A percentile compares a stretch with the other conserved stretches of the same genome.
These are phyloP conservation scores for Alternaria gaisen DNA, from an alignment of 2,329 filamentous ascomycete species.

Conservation along the genomic window DNA sequence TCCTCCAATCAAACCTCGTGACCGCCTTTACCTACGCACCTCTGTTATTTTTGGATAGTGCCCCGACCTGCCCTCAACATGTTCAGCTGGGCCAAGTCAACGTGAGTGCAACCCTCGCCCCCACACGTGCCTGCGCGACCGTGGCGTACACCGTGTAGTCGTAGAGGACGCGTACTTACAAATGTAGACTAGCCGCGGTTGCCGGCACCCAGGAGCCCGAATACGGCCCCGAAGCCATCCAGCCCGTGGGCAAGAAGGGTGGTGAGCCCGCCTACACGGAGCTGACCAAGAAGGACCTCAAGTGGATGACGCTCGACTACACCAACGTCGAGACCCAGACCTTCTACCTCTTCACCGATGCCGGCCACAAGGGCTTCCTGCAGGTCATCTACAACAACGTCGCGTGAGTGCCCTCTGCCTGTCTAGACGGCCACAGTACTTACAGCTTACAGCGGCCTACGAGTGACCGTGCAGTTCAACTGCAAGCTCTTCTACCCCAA, in stretches of 20 bases:
- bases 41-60: constrained; percentile 41
- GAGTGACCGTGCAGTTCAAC: constrained; percentile 92
- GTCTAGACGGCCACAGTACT: constrained; percentile 23
- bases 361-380: constrained; percentile 77
- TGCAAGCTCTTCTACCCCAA: constrained; percentile 87
- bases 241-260: constrained; percentile 82
- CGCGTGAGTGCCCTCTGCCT: constrained; percentile 65
- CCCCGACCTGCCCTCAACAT: constrained; percentile 57
- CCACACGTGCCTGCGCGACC: constrained; percentile 28
- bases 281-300: constrained; percentile 77
- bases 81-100: constrained; percentile 95
- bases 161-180: constrained; percentile 25
- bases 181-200: constrained; percentile 71
- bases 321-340: constrained; percentile 94
- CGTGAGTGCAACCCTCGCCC: constrained; percentile 65
- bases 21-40: constrained; percentile 37
- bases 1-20: constrained; percentile 31
- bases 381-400: constrained; percentile 99
- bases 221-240: constrained; percentile 89
- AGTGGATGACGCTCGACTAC: constrained; percentile 81
- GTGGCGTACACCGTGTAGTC: constrained; percentile 7
- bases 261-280: constrained; percentile 82
- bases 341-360: constrained; percentile 88
- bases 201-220: constrained; percentile 96
- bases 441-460: constrained; percentile 73